phyloP scores from a whole-genome alignment of 140 eudicot species.

The Senecio squalidus region DNA sequence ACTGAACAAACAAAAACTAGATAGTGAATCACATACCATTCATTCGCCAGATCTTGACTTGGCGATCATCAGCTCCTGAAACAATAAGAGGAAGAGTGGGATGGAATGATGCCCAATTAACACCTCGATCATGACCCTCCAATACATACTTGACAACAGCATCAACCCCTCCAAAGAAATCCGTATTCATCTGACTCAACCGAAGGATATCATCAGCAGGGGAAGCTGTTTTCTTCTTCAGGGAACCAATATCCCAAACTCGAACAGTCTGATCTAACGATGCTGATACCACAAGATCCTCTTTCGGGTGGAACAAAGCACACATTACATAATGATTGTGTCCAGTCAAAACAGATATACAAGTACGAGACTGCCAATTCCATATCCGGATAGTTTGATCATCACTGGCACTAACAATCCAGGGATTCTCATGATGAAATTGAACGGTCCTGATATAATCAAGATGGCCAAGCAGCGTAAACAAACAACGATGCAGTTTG shows the following conservation, averaged over 20 bases:
- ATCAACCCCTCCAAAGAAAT: conserved; percentile 96
- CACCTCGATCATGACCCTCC: conserved; percentile 99
- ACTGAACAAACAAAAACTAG: neutral
- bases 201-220: conserved; percentile 92
- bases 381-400: conserved; percentile 96
- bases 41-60: conserved; percentile 98
- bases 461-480: conserved; percentile 96
- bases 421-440: conserved; percentile 93
- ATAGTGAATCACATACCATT: conserved; percentile 41
- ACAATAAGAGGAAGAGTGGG: conserved; percentile 95
- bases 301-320: conserved; percentile 89
- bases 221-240: conserved; percentile 80
- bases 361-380: conserved; percentile 98
- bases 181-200: conserved; percentile 84
- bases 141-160: conserved; percentile 98
- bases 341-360: conserved; percentile 92
- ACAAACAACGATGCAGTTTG: conserved; percentile 90
- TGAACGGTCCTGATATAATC: conserved; percentile 96
- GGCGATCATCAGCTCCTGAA: conserved; percentile 99
- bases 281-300: conserved; percentile 94
- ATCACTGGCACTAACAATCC: conserved; percentile 99
- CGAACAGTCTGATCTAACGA: conserved; percentile 97
- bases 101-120: conserved; percentile 98
- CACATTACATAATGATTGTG: conserved; percentile 99
- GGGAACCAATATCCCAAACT: conserved; percentile 95